phyloP scores from a whole-genome alignment of 768 basidiomycete genomes.

The Serendipita sp. region DNA sequence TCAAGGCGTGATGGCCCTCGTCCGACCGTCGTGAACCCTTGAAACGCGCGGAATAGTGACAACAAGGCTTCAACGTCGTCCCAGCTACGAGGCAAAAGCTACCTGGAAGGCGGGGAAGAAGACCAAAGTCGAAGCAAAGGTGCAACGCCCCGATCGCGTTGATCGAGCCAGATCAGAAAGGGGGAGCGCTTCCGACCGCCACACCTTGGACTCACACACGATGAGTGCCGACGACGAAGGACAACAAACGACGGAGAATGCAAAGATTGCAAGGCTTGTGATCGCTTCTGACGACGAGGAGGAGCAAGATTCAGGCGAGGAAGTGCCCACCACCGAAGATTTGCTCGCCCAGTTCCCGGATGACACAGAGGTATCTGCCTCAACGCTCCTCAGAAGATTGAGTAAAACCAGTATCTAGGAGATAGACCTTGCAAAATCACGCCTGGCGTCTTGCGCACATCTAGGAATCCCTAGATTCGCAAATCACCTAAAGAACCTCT shows the following conservation, averaged over 20 bases:
- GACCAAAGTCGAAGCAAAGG: not conserved
- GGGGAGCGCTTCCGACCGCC: not conserved
- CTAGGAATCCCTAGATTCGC: constrained; percentile 58
- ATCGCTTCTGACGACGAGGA: constrained; percentile 4
- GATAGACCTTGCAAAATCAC: constrained; percentile 69
- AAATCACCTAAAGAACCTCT: constrained; percentile 48
- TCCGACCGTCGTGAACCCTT: too few relatives aligned
- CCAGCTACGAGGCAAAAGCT: too few relatives aligned
- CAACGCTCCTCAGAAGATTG: not conserved
- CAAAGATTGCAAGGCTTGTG: not conserved
- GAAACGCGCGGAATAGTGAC: too few relatives aligned
- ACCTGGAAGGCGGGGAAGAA: too few relatives aligned
- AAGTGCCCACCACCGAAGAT: constrained; percentile 23
- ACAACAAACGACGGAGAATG: not conserved
- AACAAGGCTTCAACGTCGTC: too few relatives aligned
- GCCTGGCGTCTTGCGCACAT: constrained; percentile 43
- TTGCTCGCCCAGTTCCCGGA: constrained; percentile 67
- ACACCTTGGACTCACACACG: not conserved
- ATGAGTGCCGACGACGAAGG: not conserved
- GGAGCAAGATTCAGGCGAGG: not conserved
- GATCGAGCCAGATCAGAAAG: not conserved
- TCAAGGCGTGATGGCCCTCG: too few relatives aligned
- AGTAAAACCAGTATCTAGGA: constrained; percentile 38
- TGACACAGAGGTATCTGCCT: constrained; percentile 53
- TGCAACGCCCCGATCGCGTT: not conserved